Conservation (phyloP, 495 filamentous ascomycete genomes). For the Bathelium albidoporum region DNA sequence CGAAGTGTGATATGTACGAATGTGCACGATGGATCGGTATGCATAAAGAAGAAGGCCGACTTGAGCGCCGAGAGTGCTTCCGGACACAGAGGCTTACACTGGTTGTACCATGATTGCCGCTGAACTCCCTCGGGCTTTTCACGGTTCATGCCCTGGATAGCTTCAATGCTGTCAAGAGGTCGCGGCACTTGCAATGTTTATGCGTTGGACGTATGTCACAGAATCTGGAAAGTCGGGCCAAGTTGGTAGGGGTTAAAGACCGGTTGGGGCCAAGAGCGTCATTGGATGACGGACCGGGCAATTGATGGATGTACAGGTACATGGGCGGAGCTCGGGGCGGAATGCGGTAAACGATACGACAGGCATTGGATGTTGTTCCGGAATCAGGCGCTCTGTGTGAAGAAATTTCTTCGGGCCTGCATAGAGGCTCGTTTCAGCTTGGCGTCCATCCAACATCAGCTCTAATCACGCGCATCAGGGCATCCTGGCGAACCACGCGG, state of each 20-base stretch:
- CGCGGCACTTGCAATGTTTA: neutral
- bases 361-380: neutral
- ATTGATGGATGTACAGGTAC: neutral
- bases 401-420: neutral
- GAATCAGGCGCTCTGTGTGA: neutral
- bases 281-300: neutral
- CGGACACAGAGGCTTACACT: too few species aligned
- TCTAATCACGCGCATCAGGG: neutral
- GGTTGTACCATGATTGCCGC: too few species aligned
- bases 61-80: too few species aligned
- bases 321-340: neutral
- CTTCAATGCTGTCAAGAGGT: neutral
- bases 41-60: too few species aligned
- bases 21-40: too few species aligned
- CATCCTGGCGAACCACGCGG: neutral
- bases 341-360: neutral
- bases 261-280: neutral
- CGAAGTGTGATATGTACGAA: too few species aligned
- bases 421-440: slow-evolving; percentile 1
- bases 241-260: neutral
- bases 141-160: neutral
- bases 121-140: too few species aligned
- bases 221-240: too few species aligned
- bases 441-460: neutral
- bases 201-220: slow-evolving; percentile 1